A percentile compares a stretch with the other conserved stretches of the same genome.
Conservation (phyloP, 2,329 filamentous ascomycete species). For the Pseudogymnoascus sp. region DNA sequence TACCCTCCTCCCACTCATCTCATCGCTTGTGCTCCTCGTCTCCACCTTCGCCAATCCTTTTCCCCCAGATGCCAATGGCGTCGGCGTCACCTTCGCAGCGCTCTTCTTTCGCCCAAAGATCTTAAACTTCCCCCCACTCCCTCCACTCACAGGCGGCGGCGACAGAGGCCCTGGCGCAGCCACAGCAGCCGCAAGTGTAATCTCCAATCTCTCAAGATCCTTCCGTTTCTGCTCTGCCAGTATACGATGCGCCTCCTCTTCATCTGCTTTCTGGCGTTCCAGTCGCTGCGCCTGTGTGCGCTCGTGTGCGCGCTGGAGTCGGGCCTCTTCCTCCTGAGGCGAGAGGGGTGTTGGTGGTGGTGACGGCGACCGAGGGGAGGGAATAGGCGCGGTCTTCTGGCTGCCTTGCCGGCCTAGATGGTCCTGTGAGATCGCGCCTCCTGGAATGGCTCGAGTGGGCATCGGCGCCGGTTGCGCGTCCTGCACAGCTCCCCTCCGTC, state of each 20-base stretch:
- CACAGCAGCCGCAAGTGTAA: constrained; percentile 25
- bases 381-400: constrained; percentile 2
- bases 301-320: constrained; percentile 11
- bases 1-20: constrained; percentile 1
- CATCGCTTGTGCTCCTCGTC: constrained; percentile 13
- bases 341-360: constrained; percentile 12
- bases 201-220: constrained; percentile 28
- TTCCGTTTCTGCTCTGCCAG: constrained; percentile 28
- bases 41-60: constrained; percentile 11
- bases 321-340: constrained; percentile 11
- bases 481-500: constrained; percentile 20
- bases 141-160: constrained; percentile 15
- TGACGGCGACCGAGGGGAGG: constrained; percentile 15
- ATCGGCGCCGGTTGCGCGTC: constrained; percentile 8
- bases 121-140: constrained; percentile 21
- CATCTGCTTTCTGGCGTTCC: constrained; percentile 13
- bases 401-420: neutral
- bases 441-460: constrained; percentile 8
- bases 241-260: constrained; percentile 19
- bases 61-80: constrained; percentile 13
- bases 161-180: constrained; percentile 9
- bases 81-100: constrained; percentile 15
- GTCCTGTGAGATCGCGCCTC: constrained; percentile 15
- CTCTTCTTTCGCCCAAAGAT: constrained; percentile 25
- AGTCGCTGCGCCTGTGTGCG: neutral